Conservation (phyloP, 352 stramenopile species). For the Pythium dissotocum region DNA sequence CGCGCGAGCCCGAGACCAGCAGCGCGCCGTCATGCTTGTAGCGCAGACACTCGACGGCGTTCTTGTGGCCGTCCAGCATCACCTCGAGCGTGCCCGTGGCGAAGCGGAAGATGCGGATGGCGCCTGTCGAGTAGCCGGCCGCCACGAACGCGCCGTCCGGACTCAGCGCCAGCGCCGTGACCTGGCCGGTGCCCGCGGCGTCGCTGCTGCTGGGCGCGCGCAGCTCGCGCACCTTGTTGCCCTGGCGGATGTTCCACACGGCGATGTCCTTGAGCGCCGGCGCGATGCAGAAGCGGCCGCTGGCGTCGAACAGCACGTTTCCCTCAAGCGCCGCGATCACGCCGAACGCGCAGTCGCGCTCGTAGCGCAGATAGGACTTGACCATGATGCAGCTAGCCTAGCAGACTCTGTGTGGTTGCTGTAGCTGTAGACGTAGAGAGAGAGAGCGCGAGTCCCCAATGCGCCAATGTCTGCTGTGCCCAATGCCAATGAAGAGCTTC, state of each 20-base stretch:
- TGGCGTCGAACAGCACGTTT: conserved; percentile 88
- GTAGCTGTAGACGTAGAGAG: background rate
- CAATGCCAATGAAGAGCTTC: background rate
- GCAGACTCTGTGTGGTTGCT: background rate
- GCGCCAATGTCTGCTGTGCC: background rate
- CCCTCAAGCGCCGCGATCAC: conserved; percentile 88
- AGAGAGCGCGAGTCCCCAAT: background rate
- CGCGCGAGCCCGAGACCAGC: conserved; percentile 82
- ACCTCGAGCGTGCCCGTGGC: conserved; percentile 75
- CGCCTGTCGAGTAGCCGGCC: conserved; percentile 83
- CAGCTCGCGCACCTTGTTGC: conserved; percentile 81
- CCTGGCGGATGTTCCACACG: conserved; percentile 92
- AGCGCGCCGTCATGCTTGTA: conserved; percentile 81
- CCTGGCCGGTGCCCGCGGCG: conserved; percentile 46
- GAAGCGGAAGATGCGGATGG: conserved; percentile 78
- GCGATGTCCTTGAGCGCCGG: conserved; percentile 89
- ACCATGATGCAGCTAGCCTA: conserved; percentile 44
- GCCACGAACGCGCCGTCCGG: conserved; percentile 78
- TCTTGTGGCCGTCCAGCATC: conserved; percentile 89
- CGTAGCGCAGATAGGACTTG: conserved; percentile 95
- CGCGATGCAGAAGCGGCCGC: conserved; percentile 85
- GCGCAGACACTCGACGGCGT: conserved; percentile 68
- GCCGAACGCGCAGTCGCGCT: conserved; percentile 87
- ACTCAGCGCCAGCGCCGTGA: conserved; percentile 77
- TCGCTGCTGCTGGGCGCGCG: conserved; percentile 27